Conservation (phyloP, 1,139 yeast genomes). For the Saccharomyces hybrid region DNA sequence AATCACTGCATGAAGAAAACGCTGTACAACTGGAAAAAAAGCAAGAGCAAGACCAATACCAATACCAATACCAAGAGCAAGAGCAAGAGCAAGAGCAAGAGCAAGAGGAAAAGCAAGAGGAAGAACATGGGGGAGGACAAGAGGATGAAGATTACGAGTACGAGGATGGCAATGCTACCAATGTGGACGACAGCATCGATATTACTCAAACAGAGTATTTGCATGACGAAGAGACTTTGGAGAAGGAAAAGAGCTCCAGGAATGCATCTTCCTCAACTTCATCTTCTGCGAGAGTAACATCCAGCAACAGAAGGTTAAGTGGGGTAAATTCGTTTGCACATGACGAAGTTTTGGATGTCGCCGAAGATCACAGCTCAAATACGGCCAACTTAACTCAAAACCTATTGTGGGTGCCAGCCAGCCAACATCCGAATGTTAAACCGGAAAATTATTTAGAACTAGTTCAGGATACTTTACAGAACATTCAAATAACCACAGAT, state of each 20-base stretch:
- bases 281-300: neutral
- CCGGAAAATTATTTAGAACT: slow-evolving; percentile 85
- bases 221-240: slow-evolving; percentile 7
- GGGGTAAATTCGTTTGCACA: slow-evolving; percentile 14
- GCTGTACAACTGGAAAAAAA: neutral
- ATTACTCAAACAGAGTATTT: slow-evolving; percentile 20
- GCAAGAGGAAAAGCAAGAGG: too few relatives aligned
- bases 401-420: slow-evolving; percentile 90
- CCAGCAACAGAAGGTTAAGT: slow-evolving; percentile 13
- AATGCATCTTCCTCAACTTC: neutral
- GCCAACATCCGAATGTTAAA: slow-evolving; percentile 84
- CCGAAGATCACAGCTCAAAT: neutral
- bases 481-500: slow-evolving; percentile 33
- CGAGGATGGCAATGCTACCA: slow-evolving; percentile 3
- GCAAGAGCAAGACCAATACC: too few relatives aligned
- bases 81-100: too few relatives aligned
- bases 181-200: slow-evolving; percentile 17
- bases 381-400: slow-evolving; percentile 21
- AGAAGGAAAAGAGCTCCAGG: neutral
- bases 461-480: slow-evolving; percentile 72
- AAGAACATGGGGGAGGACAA: neutral
- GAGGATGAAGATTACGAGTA: slow-evolving; percentile 1
- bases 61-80: too few relatives aligned
- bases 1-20: neutral
- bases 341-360: neutral